Evolutionary conservation across 352 stramenopile species (phyloP), one percentile per base, ranked within the genome.

Genomic region (Phytophthora agathidicida): DNA sequence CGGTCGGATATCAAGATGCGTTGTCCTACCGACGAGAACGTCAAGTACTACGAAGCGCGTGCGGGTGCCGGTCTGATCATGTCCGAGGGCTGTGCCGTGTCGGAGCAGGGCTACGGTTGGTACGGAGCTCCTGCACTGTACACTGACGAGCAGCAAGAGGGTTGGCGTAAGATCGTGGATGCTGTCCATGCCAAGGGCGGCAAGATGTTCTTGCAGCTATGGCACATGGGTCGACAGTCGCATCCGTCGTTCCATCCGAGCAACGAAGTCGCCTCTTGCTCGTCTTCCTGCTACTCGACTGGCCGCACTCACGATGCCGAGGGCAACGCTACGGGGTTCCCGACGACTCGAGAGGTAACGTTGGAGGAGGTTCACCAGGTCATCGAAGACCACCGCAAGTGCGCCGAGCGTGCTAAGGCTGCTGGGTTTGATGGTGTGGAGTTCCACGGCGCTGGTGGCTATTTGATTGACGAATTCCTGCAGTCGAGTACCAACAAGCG

Each of bases 401-500:
- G 65, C 4, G 88, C 89, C 0, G 60, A 63, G 30, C 74, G 73
- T 1, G 73, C 77, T 9, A 83, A 89, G 35, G 63, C 86, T 14
- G 89, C 89, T 17, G 92, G 92, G 6, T 97, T 74, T 19, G 63
- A 68, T 23, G 63, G 63, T 11, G 63, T 71, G 8, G 63, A 71
- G 36, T 56, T 72, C 96, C 93, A 98, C 68, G 65, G 32, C 17
- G 92, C 86, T 2, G 93, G 97, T 35, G 93, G 91, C 9, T 98
- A 97, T 42, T 64, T 98, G 9, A 68, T 98, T 37, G 88, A 98
- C 51, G 72, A 96, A 50, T 96, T 97, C 61, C 60, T 97, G 19
- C 75, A 93, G 49, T 54, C 66, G n/a, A 75, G 41, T n/a, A 68
- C 68, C 11, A 98, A 98, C 71, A 68, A 64, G 36, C 81, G 86